Percentiles rank a stretch among this genome's conserved stretches.
phyloP scores from a whole-genome alignment of 108 stramenopile genomes.

The Nitzschia putrida region DNA sequence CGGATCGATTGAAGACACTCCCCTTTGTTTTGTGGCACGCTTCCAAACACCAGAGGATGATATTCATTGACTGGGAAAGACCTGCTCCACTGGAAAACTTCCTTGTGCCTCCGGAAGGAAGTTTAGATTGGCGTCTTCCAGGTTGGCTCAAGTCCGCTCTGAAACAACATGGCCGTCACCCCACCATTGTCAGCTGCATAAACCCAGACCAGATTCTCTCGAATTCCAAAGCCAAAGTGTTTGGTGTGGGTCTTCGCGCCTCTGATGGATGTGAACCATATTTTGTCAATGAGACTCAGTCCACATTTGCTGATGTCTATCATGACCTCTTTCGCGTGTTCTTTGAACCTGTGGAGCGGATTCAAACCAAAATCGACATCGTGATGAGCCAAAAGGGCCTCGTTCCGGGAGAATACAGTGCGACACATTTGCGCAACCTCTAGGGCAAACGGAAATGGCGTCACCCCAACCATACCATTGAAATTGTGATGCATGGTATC shows the following conservation, averaged over 20 bases:
- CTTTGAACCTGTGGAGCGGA: slow-evolving; percentile 31
- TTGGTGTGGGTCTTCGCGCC: slow-evolving; percentile 21
- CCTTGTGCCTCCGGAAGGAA: slow-evolving; percentile 39
- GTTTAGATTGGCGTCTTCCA: slow-evolving; percentile 43
- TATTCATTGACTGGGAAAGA: slow-evolving; percentile 49
- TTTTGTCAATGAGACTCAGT: slow-evolving; percentile 9
- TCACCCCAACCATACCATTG: slow-evolving; percentile 12
- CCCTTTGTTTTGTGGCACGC: slow-evolving; percentile 39
- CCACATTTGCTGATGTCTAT: slow-evolving; percentile 33
- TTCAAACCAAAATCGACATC: slow-evolving; percentile 15
- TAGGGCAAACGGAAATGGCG: slow-evolving; percentile 34
- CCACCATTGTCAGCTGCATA: background rate
- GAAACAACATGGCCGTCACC: background rate
- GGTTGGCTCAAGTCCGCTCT: slow-evolving; percentile 10
- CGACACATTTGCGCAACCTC: slow-evolving; percentile 37
- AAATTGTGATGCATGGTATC: slow-evolving; percentile 29
- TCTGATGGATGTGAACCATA: slow-evolving; percentile 23
- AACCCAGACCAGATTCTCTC: background rate
- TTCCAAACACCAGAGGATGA: slow-evolving; percentile 27
- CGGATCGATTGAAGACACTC: slow-evolving; percentile 46
- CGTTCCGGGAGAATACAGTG: slow-evolving; percentile 35
- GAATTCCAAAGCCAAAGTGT: background rate
- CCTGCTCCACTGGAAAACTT: slow-evolving; percentile 51
- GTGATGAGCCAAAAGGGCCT: slow-evolving; percentile 27
- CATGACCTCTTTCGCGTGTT: slow-evolving; percentile 35